Evolutionary conservation across 495 filamentous ascomycete genomes (phyloP).

Genomic region (Penicillium herquei): DNA sequence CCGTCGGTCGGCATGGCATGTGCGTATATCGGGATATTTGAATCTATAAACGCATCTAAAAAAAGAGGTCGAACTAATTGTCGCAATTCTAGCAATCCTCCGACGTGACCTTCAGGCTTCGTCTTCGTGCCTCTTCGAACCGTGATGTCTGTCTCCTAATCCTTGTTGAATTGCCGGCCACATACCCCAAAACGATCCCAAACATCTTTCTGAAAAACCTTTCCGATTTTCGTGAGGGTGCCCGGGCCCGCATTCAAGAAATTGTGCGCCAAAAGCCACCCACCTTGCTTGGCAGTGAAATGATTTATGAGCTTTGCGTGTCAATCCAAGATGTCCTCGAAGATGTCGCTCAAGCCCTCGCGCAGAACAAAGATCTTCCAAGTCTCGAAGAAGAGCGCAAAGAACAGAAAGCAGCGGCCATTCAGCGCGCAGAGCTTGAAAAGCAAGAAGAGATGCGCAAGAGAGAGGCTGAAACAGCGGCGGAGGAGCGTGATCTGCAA

Average conservation of each 20-base stretch:
- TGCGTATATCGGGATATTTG: constrained; percentile 33
- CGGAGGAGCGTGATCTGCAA: constrained; percentile 73
- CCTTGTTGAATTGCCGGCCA: constrained; percentile 75
- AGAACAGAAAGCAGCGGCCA: constrained; percentile 58
- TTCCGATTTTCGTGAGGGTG: constrained; percentile 61
- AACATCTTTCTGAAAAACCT: constrained; percentile 65
- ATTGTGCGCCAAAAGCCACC: constrained; percentile 69
- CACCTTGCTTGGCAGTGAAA: constrained; percentile 71
- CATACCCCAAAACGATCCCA: constrained; percentile 87
- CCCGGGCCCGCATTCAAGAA: constrained; percentile 64
- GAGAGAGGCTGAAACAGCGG: constrained; percentile 56
- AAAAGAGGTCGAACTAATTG: neutral
- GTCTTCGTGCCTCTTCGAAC: constrained; percentile 68
- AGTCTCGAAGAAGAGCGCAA: constrained; percentile 89
- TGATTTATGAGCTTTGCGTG: constrained; percentile 85
- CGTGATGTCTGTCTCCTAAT: constrained; percentile 62
- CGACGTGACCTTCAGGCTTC: constrained; percentile 77
- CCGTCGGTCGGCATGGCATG: constrained; percentile 83
- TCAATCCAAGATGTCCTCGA: constrained; percentile 85
- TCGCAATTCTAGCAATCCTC: constrained; percentile 57
- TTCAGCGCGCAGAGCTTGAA: constrained; percentile 52
- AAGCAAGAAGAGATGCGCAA: constrained; percentile 51
- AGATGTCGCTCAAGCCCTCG: constrained; percentile 73
- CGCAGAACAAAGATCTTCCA: constrained; percentile 69
- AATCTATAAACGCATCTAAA: neutral